Base-by-base conservation (phyloP, 768 basidiomycete species). In the Xerocomellus chrysenteron region DNA sequence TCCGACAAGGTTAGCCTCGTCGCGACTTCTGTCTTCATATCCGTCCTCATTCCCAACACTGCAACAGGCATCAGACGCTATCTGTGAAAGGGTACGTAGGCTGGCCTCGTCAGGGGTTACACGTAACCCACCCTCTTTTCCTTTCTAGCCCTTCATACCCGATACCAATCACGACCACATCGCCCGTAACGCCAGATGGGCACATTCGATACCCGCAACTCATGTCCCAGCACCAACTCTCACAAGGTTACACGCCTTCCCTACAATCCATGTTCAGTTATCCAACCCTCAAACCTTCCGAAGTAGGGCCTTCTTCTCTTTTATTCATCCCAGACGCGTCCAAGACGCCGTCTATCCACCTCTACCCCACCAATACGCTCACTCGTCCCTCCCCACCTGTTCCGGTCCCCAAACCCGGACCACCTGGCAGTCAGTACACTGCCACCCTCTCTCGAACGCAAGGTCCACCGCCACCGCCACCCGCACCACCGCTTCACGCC, bases 151-250 rank as follows among this genome's bases (percentile, higher is more conserved):
- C 58, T 36, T 58, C 69, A 55, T 81, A 82, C 62, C 82, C 81
- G 17, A 73, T 80, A 30, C 86, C 87, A 36, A 75, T 87, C 46
- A 90, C 88, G 1, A 90, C 88, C 11, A 86, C 89, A 32, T 83
- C 86, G 5, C 77, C 83, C n/a, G 81, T 85, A 16, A 76, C 78
- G 6, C 76, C 78, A 36, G 72, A 77, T 17, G 73, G 75, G 16
- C 65, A 74, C 19, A 72, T 86, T 52, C 78, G 78, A 35, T 89
- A 88, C 63, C 88, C 89, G 1, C 76, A 82, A 16, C 80, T 92
- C 35, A 92, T 92, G 90, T 84, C 86, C 1, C 81, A 82, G 54
- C 91, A 92, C 56, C 90, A 92, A 69, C 80, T 83, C 54, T 78
- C 74, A 49, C 90, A 92, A 65, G 90, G 90, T 39, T 92, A 92